phyloP scores from a whole-genome alignment of 73 alveolate genomes.

The Paramecium primaurelia region DNA sequence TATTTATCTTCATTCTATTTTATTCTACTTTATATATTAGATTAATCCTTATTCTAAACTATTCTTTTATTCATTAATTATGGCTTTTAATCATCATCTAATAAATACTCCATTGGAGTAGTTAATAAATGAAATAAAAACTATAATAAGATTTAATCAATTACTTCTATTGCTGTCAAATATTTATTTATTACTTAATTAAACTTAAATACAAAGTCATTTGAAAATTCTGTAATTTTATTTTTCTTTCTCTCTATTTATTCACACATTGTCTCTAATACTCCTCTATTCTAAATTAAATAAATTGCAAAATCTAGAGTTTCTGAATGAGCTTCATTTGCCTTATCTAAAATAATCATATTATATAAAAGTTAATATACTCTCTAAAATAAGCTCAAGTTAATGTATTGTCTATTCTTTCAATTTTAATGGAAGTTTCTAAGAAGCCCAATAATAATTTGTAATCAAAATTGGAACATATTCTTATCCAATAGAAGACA shows the following conservation, averaged over 20 bases:
- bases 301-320: conserved; percentile 40
- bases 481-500: neutral
- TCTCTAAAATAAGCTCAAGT: neutral
- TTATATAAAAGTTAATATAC: neutral
- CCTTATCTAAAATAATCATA: neutral
- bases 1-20: neutral
- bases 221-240: neutral
- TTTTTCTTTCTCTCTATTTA: neutral
- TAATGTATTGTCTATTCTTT: neutral
- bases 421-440: neutral
- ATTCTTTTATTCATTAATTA: conserved; percentile 18
- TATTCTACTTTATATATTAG: neutral
- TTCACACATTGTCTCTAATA: conserved; percentile 8
- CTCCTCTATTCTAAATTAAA: conserved; percentile 16
- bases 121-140: conserved; percentile 24
- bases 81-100: neutral
- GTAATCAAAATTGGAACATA: neutral
- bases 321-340: neutral
- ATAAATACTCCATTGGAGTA: conserved; percentile 22
- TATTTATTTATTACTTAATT: neutral
- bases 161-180: neutral
- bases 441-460: neutral
- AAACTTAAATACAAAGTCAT: conserved; percentile 1
- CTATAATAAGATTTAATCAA: neutral
- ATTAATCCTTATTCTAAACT: neutral